A percentile compares a stretch with the other conserved stretches of the same genome.
These are phyloP conservation scores for Cardamine chenopodiifolia DNA, from an alignment of 345 rosid species.

Conservation along the genomic window DNA sequence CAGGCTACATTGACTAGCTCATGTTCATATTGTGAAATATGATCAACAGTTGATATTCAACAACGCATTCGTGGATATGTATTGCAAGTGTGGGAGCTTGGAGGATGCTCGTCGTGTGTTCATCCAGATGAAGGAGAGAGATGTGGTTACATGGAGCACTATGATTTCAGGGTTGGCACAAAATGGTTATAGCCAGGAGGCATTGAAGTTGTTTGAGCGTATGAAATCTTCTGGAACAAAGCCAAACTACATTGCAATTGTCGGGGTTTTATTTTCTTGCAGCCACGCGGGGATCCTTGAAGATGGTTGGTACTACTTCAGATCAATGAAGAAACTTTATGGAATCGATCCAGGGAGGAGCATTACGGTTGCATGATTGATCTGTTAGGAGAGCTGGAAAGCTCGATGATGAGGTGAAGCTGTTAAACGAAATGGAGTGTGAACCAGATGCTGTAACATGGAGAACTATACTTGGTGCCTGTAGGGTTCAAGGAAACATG, in stretches of 20 bases:
- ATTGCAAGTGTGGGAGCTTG: slow-evolving; percentile 71
- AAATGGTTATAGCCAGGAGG: slow-evolving; percentile 70
- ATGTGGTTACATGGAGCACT: slow-evolving; percentile 82
- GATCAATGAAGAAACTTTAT: slow-evolving; percentile 60
- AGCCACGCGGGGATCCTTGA: slow-evolving; percentile 71
- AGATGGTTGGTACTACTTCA: slow-evolving; percentile 63
- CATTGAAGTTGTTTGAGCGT: slow-evolving; percentile 52
- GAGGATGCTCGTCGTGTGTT: slow-evolving; percentile 61
- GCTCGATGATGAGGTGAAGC: slow-evolving; percentile 58
- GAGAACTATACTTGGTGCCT: slow-evolving; percentile 68
- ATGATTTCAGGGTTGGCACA: slow-evolving; percentile 78
- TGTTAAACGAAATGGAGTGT: slow-evolving; percentile 62
- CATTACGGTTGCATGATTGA: slow-evolving; percentile 81
- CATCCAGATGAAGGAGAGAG: slow-evolving; percentile 53
- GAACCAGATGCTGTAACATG: slow-evolving; percentile 71
- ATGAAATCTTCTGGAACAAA: slow-evolving; percentile 56
- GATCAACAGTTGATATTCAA: slow-evolving; percentile 64
- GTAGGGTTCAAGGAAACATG: slow-evolving; percentile 61
- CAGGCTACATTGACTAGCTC: slow-evolving; percentile 65
- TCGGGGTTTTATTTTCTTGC: slow-evolving; percentile 75
- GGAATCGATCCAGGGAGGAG: slow-evolving; percentile 69
- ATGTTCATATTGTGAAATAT: slow-evolving; percentile 67
- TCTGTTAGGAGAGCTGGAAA: slow-evolving; percentile 76
- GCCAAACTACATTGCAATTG: slow-evolving; percentile 66
- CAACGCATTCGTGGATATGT: slow-evolving; percentile 77